Conservation (phyloP, 106 monocot genomes). For the Allium fistulosum region DNA sequence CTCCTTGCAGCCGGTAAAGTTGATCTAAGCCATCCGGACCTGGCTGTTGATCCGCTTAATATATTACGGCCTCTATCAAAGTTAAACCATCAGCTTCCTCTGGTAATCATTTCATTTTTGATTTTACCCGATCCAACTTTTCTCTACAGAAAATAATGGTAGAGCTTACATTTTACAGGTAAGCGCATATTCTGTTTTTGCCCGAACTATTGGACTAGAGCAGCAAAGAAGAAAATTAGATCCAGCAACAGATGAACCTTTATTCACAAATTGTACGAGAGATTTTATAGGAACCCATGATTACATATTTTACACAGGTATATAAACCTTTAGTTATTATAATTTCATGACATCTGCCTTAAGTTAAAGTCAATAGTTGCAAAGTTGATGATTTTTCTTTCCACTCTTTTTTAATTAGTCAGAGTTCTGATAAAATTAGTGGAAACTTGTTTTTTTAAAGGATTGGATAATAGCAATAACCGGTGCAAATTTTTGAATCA, state of each 20-base stretch:
- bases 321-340: background rate
- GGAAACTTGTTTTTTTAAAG: no score
- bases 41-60: constrained; percentile 68
- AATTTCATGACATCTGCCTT: no score
- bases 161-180: constrained; percentile 33
- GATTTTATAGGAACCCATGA: constrained; percentile 87
- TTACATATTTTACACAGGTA: constrained; percentile 98
- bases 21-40: constrained; percentile 77
- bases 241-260: constrained; percentile 74
- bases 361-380: no score
- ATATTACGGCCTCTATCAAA: constrained; percentile 67
- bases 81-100: constrained; percentile 72
- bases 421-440: no score
- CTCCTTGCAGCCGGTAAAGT: constrained; percentile 87
- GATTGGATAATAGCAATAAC: no score
- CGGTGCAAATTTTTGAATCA: no score
- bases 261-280: constrained; percentile 84
- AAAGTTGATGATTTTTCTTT: no score
- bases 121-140: background rate
- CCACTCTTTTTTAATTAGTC: no score
- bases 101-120: constrained; percentile 38
- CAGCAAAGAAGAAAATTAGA: constrained; percentile 73
- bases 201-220: constrained; percentile 48
- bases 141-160: background rate
- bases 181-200: constrained; percentile 93